These are phyloP conservation scores for Calonectria honghensis DNA, from an alignment of 2,329 filamentous ascomycete species.

Conservation along the genomic window DNA sequence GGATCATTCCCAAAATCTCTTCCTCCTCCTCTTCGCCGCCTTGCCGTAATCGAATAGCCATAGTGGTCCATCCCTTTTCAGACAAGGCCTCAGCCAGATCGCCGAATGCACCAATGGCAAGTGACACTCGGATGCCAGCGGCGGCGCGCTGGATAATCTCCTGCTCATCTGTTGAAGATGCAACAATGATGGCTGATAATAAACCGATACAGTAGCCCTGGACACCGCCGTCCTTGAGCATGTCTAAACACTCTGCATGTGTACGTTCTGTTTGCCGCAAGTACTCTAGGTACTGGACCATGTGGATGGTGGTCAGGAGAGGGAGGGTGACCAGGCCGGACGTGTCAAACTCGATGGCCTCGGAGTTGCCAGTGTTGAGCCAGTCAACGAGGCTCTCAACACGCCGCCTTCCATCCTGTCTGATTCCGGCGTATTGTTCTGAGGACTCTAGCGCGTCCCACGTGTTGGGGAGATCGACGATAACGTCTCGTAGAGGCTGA, in stretches of 20 bases:
- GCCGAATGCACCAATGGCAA: conserved; percentile 45
- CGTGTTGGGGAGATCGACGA: conserved; percentile 32
- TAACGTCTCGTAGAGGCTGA: conserved; percentile 32
- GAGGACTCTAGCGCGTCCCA: conserved; percentile 33
- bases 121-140: conserved; percentile 38
- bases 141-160: conserved; percentile 38
- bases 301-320: conserved; percentile 42
- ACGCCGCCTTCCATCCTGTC: conserved; percentile 31
- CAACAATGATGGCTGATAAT: conserved; percentile 42
- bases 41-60: conserved; percentile 32
- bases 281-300: conserved; percentile 44
- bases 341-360: conserved; percentile 32
- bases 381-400: conserved; percentile 36
- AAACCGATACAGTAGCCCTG: conserved; percentile 48
- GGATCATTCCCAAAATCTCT: conserved; percentile 27
- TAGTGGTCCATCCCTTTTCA: conserved; percentile 34
- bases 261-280: conserved; percentile 29
- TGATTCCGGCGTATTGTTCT: conserved; percentile 21
- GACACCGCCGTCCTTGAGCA: conserved; percentile 37
- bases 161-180: conserved; percentile 37
- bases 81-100: conserved; percentile 40
- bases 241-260: conserved; percentile 33
- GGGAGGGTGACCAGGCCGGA: conserved; percentile 41
- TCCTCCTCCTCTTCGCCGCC: conserved; percentile 26
- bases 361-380: conserved; percentile 36